A percentile compares a stretch with the other conserved stretches of the same genome.
phyloP scores from a whole-genome alignment of 441 rosid species.

The Corymbia calophylla region DNA sequence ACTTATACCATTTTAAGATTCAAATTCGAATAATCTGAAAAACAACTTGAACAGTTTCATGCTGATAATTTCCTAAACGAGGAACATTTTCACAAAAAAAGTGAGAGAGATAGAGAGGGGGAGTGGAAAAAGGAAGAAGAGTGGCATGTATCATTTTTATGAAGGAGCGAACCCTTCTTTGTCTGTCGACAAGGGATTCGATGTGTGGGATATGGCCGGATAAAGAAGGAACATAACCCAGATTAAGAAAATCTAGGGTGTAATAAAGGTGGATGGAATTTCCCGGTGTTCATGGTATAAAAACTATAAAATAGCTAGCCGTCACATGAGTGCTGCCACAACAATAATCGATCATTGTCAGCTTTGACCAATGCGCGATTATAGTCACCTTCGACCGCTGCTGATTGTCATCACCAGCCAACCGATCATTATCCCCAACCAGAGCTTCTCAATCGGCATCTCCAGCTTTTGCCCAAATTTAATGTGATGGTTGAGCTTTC shows the following conservation, averaged over 20 bases:
- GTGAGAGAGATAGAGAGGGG: neutral
- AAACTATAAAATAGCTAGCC: neutral
- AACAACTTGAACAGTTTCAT: neutral
- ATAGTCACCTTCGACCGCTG: neutral
- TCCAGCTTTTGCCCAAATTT: neutral
- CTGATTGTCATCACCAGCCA: neutral
- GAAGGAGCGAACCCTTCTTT: neutral
- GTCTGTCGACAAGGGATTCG: neutral
- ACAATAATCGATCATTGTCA: accelerated
- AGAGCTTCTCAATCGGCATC: neutral
- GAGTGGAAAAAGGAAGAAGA: neutral
- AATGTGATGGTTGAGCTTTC: neutral
- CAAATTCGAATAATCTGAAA: neutral
- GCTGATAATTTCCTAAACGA: neutral
- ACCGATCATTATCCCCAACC: neutral
- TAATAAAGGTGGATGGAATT: neutral
- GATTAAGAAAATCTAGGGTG: accelerated
- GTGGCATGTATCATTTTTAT: neutral
- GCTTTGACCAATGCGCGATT: neutral
- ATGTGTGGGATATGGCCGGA: no score
- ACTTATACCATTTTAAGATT: neutral
- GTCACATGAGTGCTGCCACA: neutral
- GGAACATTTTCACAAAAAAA: neutral
- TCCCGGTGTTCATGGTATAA: neutral
- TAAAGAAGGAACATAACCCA: neutral